Evolutionary conservation across 108 stramenopile species (phyloP).

Genomic region (Chaetoceros muelleri): DNA sequence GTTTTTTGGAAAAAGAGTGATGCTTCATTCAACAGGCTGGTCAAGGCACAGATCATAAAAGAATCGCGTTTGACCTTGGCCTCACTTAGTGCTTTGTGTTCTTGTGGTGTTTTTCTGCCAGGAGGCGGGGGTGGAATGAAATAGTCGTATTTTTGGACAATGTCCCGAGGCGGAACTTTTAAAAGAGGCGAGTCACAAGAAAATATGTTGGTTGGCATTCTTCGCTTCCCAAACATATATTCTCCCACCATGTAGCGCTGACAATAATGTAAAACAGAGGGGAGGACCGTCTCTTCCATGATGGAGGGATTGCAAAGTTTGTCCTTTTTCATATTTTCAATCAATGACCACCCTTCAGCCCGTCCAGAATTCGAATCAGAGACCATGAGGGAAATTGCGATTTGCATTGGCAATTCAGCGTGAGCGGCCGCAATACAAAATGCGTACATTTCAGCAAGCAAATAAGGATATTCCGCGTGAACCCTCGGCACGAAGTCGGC

Average conservation of each 20-base stretch:
- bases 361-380: constrained; percentile 30
- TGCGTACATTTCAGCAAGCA: constrained; percentile 90
- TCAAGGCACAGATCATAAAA: constrained; percentile 40
- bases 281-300: constrained; percentile 19
- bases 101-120: constrained; percentile 2
- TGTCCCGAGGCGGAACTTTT: constrained; percentile 45
- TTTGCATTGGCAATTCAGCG: constrained; percentile 38
- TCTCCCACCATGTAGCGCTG: constrained; percentile 42
- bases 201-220: constrained; percentile 55
- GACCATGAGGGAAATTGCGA: constrained; percentile 63
- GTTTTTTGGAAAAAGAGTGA: constrained; percentile 1
- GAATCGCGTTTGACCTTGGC: background rate
- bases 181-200: constrained; percentile 59
- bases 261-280: constrained; percentile 45
- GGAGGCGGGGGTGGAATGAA: constrained; percentile 39
- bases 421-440: constrained; percentile 82
- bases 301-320: constrained; percentile 38
- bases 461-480: constrained; percentile 45
- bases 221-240: constrained; percentile 68
- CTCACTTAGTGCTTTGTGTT: background rate
- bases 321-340: constrained; percentile 24
- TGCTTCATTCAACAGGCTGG: constrained; percentile 37
- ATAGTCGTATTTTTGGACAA: constrained; percentile 35
- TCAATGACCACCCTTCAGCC: constrained; percentile 53
- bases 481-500: constrained; percentile 50